Conservation (phyloP, 305 asterid genomes). For the Fraxinus velutina region DNA sequence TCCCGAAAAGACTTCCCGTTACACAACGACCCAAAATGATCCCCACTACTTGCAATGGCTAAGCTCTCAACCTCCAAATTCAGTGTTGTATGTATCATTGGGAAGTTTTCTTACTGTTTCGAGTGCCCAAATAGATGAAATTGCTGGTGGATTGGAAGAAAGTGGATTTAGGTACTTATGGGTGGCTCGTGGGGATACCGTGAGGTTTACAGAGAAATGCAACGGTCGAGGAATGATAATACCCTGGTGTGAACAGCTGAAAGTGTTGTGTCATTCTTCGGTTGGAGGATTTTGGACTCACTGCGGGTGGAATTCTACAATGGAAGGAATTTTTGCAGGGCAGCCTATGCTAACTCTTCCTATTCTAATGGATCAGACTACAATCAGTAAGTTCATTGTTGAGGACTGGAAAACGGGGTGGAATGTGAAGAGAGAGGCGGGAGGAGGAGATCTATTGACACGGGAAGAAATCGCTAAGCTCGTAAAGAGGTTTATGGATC, state of each 20-base stretch:
- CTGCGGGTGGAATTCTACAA: constrained; percentile 58
- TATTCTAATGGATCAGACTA: constrained; percentile 45
- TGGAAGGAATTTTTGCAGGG: constrained; percentile 48
- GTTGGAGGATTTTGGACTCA: constrained; percentile 68
- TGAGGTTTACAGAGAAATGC: constrained; percentile 30
- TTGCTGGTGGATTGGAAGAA: constrained; percentile 37
- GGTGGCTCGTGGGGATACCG: constrained; percentile 59
- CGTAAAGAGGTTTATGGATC: constrained; percentile 43
- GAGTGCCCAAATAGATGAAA: constrained; percentile 50
- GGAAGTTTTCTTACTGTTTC: constrained; percentile 59
- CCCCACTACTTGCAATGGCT: constrained; percentile 40
- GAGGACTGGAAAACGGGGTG: constrained; percentile 59
- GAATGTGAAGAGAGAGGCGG: constrained; percentile 38
- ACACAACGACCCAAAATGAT: constrained; percentile 10
- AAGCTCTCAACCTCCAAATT: constrained; percentile 40
- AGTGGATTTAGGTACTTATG: constrained; percentile 59
- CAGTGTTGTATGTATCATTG: constrained; percentile 46
- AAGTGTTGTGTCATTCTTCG: constrained; percentile 44
- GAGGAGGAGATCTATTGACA: constrained; percentile 21
- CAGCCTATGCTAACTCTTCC: constrained; percentile 52
- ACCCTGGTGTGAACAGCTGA: constrained; percentile 56
- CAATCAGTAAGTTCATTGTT: constrained; percentile 38
- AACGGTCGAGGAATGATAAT: constrained; percentile 39
- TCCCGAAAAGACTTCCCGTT: constrained; percentile 20
- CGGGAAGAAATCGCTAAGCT: constrained; percentile 31